A percentile compares a stretch with the other conserved stretches of the same genome.
Evolutionary conservation across 208 protist genomes (phyloP).

Genomic region (Endotrypanum monterogeii): DNA sequence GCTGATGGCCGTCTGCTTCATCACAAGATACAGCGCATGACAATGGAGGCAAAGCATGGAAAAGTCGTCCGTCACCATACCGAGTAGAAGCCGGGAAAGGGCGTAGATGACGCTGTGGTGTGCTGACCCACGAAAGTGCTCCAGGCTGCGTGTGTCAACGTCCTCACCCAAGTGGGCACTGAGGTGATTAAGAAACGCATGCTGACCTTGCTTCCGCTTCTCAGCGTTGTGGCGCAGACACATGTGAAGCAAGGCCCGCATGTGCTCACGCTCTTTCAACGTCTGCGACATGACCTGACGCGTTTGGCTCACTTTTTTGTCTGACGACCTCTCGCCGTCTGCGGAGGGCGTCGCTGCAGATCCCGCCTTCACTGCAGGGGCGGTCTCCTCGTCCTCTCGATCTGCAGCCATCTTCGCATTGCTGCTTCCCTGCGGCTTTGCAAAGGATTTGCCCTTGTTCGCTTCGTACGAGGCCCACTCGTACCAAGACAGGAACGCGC

Average conservation of each 20-base stretch:
- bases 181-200: conserved; percentile 86
- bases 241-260: conserved; percentile 85
- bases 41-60: conserved; percentile 77
- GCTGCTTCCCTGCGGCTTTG: conserved; percentile 18
- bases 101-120: conserved; percentile 85
- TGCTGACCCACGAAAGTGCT: conserved; percentile 62
- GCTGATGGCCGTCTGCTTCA: conserved; percentile 56
- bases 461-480: conserved; percentile 84
- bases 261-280: conserved; percentile 75
- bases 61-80: conserved; percentile 87
- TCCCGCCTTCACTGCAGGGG: conserved; percentile 34
- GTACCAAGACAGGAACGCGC: conserved; percentile 77
- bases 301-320: conserved; percentile 45
- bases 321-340: conserved; percentile 20
- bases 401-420: conserved; percentile 5
- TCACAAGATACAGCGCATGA: conserved; percentile 69
- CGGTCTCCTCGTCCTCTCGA: conserved; percentile 11
- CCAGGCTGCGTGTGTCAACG: conserved; percentile 67
- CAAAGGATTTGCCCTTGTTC: conserved; percentile 52
- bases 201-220: conserved; percentile 76
- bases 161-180: conserved; percentile 61
- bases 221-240: conserved; percentile 79
- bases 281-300: conserved; percentile 69
- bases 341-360: background rate
- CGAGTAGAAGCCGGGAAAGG: conserved; percentile 76